Evolutionary conservation across 371 early-diverging fungal species (phyloP).

Genomic region (Haplosporangium sp.): DNA sequence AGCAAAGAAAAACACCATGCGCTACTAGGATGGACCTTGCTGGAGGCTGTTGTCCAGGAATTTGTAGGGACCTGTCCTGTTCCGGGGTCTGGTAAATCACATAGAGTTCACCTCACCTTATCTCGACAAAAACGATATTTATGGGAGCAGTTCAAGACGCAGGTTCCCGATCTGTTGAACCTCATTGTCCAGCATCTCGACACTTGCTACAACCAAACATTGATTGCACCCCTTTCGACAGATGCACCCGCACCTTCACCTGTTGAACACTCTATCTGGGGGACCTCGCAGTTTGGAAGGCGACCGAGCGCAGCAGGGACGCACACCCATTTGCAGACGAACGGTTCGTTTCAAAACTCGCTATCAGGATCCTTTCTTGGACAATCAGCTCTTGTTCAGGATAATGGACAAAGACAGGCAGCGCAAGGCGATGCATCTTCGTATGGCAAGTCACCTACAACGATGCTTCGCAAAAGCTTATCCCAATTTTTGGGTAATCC

Average conservation of each 20-base stretch:
- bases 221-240: slow-evolving; percentile 42
- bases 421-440: slow-evolving; percentile 25
- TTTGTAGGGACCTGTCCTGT: slow-evolving; percentile 40
- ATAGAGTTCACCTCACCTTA: slow-evolving; percentile 27
- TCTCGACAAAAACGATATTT: slow-evolving; percentile 35
- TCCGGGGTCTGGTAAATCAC: slow-evolving; percentile 30
- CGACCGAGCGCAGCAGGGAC: slow-evolving; percentile 22
- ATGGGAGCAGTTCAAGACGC: slow-evolving; percentile 44
- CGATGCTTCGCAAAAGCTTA: slow-evolving; percentile 38
- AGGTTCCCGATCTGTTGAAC: slow-evolving; percentile 33
- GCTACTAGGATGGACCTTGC: slow-evolving; percentile 44
- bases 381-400: slow-evolving; percentile 1
- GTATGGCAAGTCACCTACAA: slow-evolving; percentile 49
- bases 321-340: slow-evolving; percentile 16
- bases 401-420: slow-evolving; percentile 20
- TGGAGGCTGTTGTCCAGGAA: slow-evolving; percentile 46
- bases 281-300: slow-evolving; percentile 18
- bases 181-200: slow-evolving; percentile 50
- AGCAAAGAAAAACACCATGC: slow-evolving; percentile 35
- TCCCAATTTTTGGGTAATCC: slow-evolving; percentile 24
- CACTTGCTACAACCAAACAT: slow-evolving; percentile 34
- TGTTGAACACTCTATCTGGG: slow-evolving; percentile 44
- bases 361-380: slow-evolving; percentile 16
- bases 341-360: slow-evolving; percentile 28
- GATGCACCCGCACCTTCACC: slow-evolving; percentile 52